These are phyloP conservation scores for Pogostemon cablin DNA, from an alignment of 257 asterid species.

Conservation along the genomic window DNA sequence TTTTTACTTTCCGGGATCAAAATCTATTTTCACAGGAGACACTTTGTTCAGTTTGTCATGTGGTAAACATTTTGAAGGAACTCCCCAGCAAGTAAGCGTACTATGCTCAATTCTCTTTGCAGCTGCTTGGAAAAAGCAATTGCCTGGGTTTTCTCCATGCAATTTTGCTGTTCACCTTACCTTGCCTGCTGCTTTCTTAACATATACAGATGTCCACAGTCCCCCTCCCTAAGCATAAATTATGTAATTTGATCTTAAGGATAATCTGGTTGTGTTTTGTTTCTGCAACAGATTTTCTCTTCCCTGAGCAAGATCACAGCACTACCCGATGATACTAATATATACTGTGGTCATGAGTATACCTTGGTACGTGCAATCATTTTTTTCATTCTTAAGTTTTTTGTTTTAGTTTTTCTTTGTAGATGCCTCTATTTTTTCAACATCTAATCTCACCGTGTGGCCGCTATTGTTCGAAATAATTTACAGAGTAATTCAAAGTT, in stretches of 20 bases:
- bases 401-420: background rate
- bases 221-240: background rate
- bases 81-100: slow-evolving; percentile 74
- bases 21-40: slow-evolving; percentile 89
- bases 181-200: slow-evolving; percentile 7
- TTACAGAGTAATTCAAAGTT: slow-evolving; percentile 92
- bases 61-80: slow-evolving; percentile 95
- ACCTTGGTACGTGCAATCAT: slow-evolving; percentile 60
- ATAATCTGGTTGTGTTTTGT: slow-evolving; percentile 17
- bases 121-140: background rate
- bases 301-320: slow-evolving; percentile 71
- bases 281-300: slow-evolving; percentile 68
- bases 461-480: slow-evolving; percentile 30
- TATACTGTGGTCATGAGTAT: slow-evolving; percentile 94
- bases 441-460: slow-evolving; percentile 25
- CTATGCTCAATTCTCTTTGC: slow-evolving; percentile 14
- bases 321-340: slow-evolving; percentile 80
- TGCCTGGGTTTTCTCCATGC: background rate
- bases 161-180: background rate
- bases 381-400: background rate
- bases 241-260: slow-evolving; percentile 14
- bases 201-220: background rate
- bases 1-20: slow-evolving; percentile 86
- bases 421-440: background rate
- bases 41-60: slow-evolving; percentile 96